Evolutionary conservation across 208 protist genomes (phyloP).

Genomic region (Acanthamoeba castellanii): DNA sequence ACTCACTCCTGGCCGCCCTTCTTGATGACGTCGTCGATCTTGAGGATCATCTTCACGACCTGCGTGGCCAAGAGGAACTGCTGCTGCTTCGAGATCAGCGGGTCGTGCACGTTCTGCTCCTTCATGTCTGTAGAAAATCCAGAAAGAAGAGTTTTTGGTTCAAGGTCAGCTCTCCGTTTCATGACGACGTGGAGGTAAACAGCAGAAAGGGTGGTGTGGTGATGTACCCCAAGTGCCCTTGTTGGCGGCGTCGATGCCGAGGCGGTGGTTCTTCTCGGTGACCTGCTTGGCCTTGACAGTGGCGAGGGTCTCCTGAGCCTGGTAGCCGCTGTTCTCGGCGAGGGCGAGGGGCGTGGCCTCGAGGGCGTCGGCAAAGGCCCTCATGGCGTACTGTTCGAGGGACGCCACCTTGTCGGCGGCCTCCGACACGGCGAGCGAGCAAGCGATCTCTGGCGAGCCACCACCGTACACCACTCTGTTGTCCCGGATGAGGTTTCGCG

Average conservation of each 20-base stretch:
- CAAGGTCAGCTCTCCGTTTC: neutral
- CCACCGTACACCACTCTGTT: conserved; percentile 99
- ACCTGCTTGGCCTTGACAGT: conserved; percentile 96
- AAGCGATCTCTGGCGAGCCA: conserved; percentile 99
- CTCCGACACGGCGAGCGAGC: conserved; percentile 94
- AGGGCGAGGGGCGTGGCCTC: conserved; percentile 99
- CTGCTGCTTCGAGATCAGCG: conserved; percentile 98
- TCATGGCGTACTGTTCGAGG: conserved; percentile 99
- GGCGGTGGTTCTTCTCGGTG: conserved; percentile 94
- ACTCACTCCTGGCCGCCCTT: neutral
- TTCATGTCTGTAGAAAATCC: conserved; percentile 95
- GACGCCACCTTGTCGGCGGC: conserved; percentile 93
- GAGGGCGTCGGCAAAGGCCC: conserved; percentile 99
- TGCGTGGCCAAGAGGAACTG: conserved; percentile 99
- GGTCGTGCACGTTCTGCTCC: conserved; percentile 98
- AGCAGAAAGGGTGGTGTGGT: too few relatives aligned
- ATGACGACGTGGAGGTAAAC: too few relatives aligned
- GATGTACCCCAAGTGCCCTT: conserved; percentile 93
- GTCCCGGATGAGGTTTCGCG: conserved; percentile 99
- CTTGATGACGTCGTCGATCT: conserved; percentile 76
- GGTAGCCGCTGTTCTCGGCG: conserved; percentile 98
- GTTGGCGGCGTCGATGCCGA: conserved; percentile 99
- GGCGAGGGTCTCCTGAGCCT: conserved; percentile 97
- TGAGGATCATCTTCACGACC: conserved; percentile 88
- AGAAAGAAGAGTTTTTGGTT: neutral